Base-by-base conservation (phyloP, 2,329 filamentous ascomycete genomes). In the Diaporthe batatas region DNA sequence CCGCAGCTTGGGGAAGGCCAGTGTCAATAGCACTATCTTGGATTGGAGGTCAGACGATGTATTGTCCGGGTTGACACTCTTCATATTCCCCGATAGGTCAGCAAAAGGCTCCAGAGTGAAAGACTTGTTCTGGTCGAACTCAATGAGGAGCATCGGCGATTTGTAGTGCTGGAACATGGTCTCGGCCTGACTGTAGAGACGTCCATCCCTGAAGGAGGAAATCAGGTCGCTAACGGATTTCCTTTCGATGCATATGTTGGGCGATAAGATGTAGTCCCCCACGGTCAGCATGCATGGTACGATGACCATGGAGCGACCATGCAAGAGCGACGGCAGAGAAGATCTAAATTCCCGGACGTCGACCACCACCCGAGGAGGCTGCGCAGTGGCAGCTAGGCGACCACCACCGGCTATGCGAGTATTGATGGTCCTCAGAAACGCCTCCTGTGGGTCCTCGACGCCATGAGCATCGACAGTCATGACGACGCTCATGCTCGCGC, bases 291-390 rank as follows among this genome's bases (percentile, higher is more conserved):
- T 97, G 83, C 96, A 98, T 2, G 96, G 96, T 0, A 98, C 92
- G 55, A 98, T 91, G 44, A 95, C 86, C 86, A 98, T 96, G 77
- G 91, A 94, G 68, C 94, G 92, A 0, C 94, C 96, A 81, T 99
- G 96, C 2, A 98, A 87, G 5, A 99, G 88, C 1, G 95, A 98
- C 0, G 96, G 96, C 0, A 99, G 88, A 1, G 94, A 95, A 42
- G 95, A 98, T 75, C 96, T 91, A 81, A 99, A 98, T 82, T 99
- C 96, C 79, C 96, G 94, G 39, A 98, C 94, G 78, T 99, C 96
- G 54, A 98, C 95, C 2, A 99, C 93, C 0, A 98, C 94, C 34
- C 95, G 92, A 0, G 96, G 96, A 29, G 95, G 95, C 76, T 95
- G 90, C 6, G 94, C 92, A 7, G 95, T 98, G 11, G 95, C 95